Evolutionary conservation across 352 stramenopile genomes (phyloP).

Genomic region (Hyaloperonospora brassicae): DNA sequence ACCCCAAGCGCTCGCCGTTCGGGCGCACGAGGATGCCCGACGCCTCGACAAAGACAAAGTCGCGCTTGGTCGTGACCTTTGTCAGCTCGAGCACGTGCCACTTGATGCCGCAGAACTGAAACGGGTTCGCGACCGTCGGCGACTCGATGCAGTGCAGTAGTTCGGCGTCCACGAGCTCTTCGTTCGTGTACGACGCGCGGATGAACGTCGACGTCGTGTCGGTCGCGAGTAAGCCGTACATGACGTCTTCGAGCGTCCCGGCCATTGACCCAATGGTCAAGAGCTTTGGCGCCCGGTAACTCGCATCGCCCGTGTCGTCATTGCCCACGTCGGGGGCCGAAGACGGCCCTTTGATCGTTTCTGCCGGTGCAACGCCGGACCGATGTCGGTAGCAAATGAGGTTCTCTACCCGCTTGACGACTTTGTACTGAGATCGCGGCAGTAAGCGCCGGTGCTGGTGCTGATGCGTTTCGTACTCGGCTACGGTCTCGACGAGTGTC

Average conservation of each 20-base stretch:
- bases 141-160: slow-evolving; percentile 32
- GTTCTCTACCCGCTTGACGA: slow-evolving; percentile 32
- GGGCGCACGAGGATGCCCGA: slow-evolving; percentile 27
- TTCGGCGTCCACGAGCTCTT: slow-evolving; percentile 31
- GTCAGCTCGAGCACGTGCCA: slow-evolving; percentile 30
- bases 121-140: slow-evolving; percentile 31
- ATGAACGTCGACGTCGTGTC: slow-evolving; percentile 27
- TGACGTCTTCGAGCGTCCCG: slow-evolving; percentile 45
- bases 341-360: neutral
- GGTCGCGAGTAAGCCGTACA: slow-evolving; percentile 37
- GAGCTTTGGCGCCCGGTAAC: slow-evolving; percentile 19
- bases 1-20: slow-evolving; percentile 41
- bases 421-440: slow-evolving; percentile 22
- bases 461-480: slow-evolving; percentile 25
- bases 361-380: neutral
- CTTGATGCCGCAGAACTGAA: slow-evolving; percentile 42
- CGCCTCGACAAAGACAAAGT: slow-evolving; percentile 57
- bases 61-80: slow-evolving; percentile 43
- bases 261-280: slow-evolving; percentile 33
- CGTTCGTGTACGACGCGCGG: slow-evolving; percentile 30
- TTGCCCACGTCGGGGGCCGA: slow-evolving; percentile 10
- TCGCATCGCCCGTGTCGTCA: neutral
- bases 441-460: slow-evolving; percentile 16
- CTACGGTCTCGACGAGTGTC: slow-evolving; percentile 22
- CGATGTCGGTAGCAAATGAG: slow-evolving; percentile 29